phyloP scores from a whole-genome alignment of 106 monocot species.

The Dendrobium chrysotoxum region DNA sequence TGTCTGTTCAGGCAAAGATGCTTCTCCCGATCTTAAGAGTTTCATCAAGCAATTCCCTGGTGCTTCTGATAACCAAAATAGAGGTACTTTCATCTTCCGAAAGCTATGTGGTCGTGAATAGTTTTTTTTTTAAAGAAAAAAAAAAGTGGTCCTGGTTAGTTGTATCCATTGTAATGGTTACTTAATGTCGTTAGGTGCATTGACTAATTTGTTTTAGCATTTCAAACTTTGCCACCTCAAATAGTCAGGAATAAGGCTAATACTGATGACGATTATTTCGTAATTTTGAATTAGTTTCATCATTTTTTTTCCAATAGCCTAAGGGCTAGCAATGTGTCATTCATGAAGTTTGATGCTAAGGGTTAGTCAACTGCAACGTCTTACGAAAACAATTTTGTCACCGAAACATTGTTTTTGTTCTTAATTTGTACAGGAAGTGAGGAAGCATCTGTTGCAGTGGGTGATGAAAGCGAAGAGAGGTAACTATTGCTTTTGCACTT shows the following conservation, averaged over 20 bases:
- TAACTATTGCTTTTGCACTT: slow-evolving; percentile 4
- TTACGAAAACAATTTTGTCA: not conserved
- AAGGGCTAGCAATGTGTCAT: not conserved
- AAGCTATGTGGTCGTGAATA: not conserved
- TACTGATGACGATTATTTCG: not conserved
- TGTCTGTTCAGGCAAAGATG: slow-evolving; percentile 45
- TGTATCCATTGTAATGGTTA: not conserved
- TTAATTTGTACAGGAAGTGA: slow-evolving; percentile 10
- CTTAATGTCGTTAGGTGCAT: not conserved
- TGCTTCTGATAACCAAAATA: slow-evolving; percentile 35
- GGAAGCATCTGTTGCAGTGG: slow-evolving; percentile 11
- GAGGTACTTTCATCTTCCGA: slow-evolving; percentile 23
- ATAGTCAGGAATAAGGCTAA: not conserved
- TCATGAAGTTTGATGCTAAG: not conserved
- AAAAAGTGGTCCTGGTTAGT: too few species aligned
- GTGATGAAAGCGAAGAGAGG: slow-evolving; percentile 26
- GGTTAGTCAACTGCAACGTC: not conserved
- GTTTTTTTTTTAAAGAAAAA: too few species aligned
- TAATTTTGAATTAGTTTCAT: not conserved
- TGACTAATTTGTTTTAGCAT: not conserved
- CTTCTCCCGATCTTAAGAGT: slow-evolving; percentile 71
- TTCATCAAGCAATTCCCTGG: slow-evolving; percentile 83
- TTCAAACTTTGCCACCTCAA: not conserved
- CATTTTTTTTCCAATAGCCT: not conserved
- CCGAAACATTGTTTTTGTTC: not conserved